Evolutionary conservation across 2,329 filamentous ascomycete species (phyloP), one percentile per base, ranked within the genome.

Genomic region (Trichoderma polysporum): DNA sequence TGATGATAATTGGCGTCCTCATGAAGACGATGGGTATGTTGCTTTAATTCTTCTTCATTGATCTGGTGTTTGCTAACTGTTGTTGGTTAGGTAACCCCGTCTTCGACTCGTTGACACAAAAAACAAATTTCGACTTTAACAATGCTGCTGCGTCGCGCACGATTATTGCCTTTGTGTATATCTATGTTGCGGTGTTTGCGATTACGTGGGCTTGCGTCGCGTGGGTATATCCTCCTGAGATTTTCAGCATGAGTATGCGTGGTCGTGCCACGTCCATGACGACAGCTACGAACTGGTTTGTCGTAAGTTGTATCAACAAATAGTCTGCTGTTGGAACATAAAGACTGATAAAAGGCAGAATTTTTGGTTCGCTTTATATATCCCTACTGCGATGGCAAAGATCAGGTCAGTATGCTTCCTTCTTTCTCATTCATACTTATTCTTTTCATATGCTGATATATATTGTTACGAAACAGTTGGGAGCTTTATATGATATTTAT

Each of bases 161-260:
- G 3, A 84, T 89, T 70, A 89, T 90, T 70, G 84, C 85, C 8
- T 88, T 88, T 72, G 86, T 81, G 27, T 89, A 88, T 70, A 78
- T 89, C 5, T 79, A 89, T 58, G 85, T 88, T 70, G 83, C 88
- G 66, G 78, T 86, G 59, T 89, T 89, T 73, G 83, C 85, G 0
- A 76, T 88, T 9, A 88, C 86, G 0, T 79, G 87, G n/a, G 86
- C 86, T 0, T 86, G 86, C 1, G 84, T 87, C 1, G 84, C 83
- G 63, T 88, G 86, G 86, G 82, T 88, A 59, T 89, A 89, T 72
- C 84, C 85, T 0, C 84, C 86, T 10, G 87, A 89, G 74, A 70
- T 76, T 45, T 77, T 72, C 83, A 82, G 82, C 73, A 71, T 73
- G 69, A 70, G 73, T 19, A 76, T 77, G 67, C 67, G 67, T 12